Evolutionary conservation across 108 stramenopile species (phyloP).

Genomic region (Schizochytrium sp.): DNA sequence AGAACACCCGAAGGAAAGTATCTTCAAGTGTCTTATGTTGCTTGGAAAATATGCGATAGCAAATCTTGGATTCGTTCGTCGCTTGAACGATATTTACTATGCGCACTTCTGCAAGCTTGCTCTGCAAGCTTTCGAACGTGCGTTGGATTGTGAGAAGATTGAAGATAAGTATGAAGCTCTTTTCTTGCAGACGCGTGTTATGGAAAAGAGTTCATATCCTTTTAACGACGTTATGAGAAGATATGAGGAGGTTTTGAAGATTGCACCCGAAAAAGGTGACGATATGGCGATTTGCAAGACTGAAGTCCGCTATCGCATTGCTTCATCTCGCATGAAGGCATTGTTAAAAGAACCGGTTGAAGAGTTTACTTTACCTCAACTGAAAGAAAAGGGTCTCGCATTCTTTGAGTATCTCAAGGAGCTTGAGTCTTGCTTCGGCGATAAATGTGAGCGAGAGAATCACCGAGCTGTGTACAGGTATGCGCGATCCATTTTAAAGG

Average conservation of each 20-base stretch:
- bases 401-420: neutral
- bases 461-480: neutral
- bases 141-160: neutral
- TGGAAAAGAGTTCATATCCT: neutral
- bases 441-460: conserved; percentile 9
- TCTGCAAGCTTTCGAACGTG: neutral
- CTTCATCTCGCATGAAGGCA: neutral
- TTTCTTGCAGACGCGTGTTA: neutral
- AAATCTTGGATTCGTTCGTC: neutral
- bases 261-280: conserved; percentile 11
- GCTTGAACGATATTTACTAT: neutral
- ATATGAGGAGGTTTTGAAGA: neutral
- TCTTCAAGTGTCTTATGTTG: neutral
- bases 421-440: conserved; percentile 8
- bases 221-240: neutral
- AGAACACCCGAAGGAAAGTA: neutral
- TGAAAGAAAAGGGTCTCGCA: too few relatives aligned
- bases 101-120: neutral
- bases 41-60: neutral
- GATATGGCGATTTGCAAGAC: conserved; percentile 46
- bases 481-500: neutral
- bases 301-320: neutral
- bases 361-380: too few relatives aligned
- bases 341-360: neutral
- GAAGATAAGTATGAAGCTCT: neutral